Evolutionary conservation across 108 stramenopile genomes (phyloP).

Genomic region (Phaeodactylum tricornutum): DNA sequence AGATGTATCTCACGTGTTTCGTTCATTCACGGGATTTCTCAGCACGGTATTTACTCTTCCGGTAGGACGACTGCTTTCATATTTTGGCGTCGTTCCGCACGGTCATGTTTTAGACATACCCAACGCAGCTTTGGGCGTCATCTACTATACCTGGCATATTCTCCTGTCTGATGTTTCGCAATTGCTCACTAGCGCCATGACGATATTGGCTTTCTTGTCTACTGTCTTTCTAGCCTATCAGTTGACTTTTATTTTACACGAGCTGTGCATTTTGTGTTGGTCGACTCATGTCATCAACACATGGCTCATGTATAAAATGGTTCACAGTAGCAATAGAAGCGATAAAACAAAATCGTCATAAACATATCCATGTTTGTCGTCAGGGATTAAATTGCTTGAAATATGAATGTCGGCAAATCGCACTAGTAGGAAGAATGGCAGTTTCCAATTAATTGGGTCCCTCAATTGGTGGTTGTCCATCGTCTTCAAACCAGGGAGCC

Average conservation of each 20-base stretch:
- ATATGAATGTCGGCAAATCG: too few species aligned
- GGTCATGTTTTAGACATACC: conserved; percentile 57
- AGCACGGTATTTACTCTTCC: conserved; percentile 64
- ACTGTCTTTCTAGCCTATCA: conserved; percentile 56
- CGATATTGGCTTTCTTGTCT: conserved; percentile 32
- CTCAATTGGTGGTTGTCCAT: conserved; percentile 8
- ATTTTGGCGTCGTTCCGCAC: conserved; percentile 58
- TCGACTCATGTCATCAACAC: conserved; percentile 65
- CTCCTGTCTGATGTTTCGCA: conserved; percentile 10
- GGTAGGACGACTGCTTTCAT: conserved; percentile 63
- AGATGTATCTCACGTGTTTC: too few species aligned
- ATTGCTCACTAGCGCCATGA: conserved; percentile 18
- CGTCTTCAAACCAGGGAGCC: conserved; percentile 73
- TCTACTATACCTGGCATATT: conserved; percentile 44
- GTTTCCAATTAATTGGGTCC: background rate
- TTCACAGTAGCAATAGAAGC: too few species aligned
- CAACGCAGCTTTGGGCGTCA: conserved; percentile 54
- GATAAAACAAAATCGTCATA: too few species aligned
- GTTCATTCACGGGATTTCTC: too few species aligned
- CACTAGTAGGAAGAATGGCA: too few species aligned
- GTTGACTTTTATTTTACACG: conserved; percentile 33
- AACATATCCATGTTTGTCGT: too few species aligned
- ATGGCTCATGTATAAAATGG: conserved; percentile 23
- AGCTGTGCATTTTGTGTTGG: conserved; percentile 66
- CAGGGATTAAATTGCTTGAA: too few species aligned